Evolutionary conservation across 140 eudicot species (phyloP), one percentile per base, ranked within the genome.

Genomic region (Senecio squalidus): DNA sequence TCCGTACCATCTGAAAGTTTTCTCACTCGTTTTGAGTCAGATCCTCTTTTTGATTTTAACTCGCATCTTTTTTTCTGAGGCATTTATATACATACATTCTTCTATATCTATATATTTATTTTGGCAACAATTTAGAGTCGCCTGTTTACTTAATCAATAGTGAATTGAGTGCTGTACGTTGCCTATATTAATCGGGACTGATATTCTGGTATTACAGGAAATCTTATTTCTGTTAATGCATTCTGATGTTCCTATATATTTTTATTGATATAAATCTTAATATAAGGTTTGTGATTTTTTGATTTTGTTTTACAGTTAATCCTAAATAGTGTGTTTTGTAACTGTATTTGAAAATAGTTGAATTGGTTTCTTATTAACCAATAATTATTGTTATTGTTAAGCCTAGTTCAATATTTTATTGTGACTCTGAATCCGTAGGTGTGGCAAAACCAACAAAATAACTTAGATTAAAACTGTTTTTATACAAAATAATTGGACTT

Each of bases 101-200:
- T 10, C 16, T 11, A 1, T 11, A 0, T 27, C 25, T 15, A 0
- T 0, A 10, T 4, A 18, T 11, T 31, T 28, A 48, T 38, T 38
- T 46, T 46, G 72, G 72, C 64, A 66, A 66, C 64, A 66, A 26
- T 66, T 66, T 66, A 55, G 72, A 66, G 72, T 66, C 72, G 64
- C 72, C 43, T 14, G 33, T 43, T 55, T 24, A 55, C 56, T n/a
- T 29, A 7, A 38, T 54, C 9, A 60, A 22, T 66, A 25, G 72
- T 66, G 47, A 1, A 54, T 27, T 6, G 55, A 55, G 72, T 66
- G 64, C 72, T 66, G 72, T 66, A 66, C 72, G 72, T 66, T 66
- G 72, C 72, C 72, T 0, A 66, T 66, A 66, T 54, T 1, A 40
- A 54, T 0, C 22, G 64, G 64, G 7, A 21, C 72, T 21, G 54